Conservation (phyloP, 371 early-diverging fungal species). For the Mucor piriformis region DNA sequence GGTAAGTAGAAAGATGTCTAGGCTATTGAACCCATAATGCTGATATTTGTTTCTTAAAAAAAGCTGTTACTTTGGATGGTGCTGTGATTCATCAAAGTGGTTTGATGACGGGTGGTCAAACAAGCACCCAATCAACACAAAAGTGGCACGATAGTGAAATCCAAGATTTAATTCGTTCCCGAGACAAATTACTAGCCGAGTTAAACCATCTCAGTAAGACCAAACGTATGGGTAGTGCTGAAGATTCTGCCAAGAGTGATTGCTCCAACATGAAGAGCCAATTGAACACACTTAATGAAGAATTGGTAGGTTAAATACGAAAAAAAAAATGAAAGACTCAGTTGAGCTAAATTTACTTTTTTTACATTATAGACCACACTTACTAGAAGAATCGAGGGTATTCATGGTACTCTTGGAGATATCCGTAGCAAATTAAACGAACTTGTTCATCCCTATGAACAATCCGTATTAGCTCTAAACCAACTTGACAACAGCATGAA, state of each 20-base stretch:
- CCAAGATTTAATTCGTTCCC: conserved; percentile 64
- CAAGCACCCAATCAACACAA: conserved; percentile 46
- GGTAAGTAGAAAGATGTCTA: conserved; percentile 46
- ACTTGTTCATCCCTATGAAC: conserved; percentile 13
- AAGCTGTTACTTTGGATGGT: conserved; percentile 91
- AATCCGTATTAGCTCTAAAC: conserved; percentile 29
- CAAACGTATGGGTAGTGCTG: conserved; percentile 70
- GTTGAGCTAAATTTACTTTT: background rate
- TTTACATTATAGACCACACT: conserved; percentile 14
- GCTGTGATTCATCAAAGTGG: conserved; percentile 95
- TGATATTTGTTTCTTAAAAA: too few relatives aligned
- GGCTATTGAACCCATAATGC: too few relatives aligned
- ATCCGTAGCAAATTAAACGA: conserved; percentile 14
- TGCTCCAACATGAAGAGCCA: conserved; percentile 65
- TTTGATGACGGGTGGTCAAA: conserved; percentile 90
- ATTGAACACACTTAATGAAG: conserved; percentile 61
- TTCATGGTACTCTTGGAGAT: conserved; percentile 19
- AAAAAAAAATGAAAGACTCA: too few relatives aligned
- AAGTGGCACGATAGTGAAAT: conserved; percentile 91
- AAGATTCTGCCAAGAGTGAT: conserved; percentile 63
- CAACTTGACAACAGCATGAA: conserved; percentile 43
- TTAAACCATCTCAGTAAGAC: conserved; percentile 73
- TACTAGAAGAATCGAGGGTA: conserved; percentile 18
- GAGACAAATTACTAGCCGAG: conserved; percentile 72
- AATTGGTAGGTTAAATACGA: conserved; percentile 60